Conservation (phyloP, 2,329 filamentous ascomycete species). For the Alternaria conjuncta region DNA sequence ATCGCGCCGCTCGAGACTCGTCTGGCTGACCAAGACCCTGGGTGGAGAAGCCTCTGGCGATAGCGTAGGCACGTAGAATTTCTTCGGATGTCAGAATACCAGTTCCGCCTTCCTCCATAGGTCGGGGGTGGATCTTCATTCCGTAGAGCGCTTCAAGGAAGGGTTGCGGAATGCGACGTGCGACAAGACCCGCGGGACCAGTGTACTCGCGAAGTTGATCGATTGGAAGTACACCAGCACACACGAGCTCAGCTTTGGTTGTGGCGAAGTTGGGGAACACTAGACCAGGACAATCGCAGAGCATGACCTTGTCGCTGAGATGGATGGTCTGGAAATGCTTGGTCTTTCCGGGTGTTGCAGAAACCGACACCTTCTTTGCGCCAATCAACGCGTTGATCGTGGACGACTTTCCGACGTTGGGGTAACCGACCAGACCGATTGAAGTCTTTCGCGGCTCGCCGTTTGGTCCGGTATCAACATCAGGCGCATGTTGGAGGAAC, state of each 20-base stretch:
- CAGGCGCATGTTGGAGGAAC: constrained; percentile 77
- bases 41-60: constrained; percentile 87
- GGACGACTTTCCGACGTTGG: constrained; percentile 98
- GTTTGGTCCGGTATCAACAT: constrained; percentile 59
- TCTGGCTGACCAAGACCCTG: constrained; percentile 90
- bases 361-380: constrained; percentile 97
- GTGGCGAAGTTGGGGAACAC: constrained; percentile 98
- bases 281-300: constrained; percentile 97
- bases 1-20: constrained; percentile 87
- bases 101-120: constrained; percentile 89
- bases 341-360: constrained; percentile 95
- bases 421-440: constrained; percentile 95
- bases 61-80: constrained; percentile 83
- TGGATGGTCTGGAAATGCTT: constrained; percentile 99
- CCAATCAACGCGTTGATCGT: constrained; percentile 99
- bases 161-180: constrained; percentile 80
- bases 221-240: constrained; percentile 92
- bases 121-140: constrained; percentile 81
- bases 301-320: constrained; percentile 83
- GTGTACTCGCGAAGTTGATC: constrained; percentile 94
- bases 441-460: constrained; percentile 71
- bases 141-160: constrained; percentile 95
- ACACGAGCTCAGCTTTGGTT: constrained; percentile 95
- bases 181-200: constrained; percentile 82
- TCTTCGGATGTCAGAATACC: constrained; percentile 85